Conservation (phyloP, 345 rosid genomes). For the Lumnitzera littorea region DNA sequence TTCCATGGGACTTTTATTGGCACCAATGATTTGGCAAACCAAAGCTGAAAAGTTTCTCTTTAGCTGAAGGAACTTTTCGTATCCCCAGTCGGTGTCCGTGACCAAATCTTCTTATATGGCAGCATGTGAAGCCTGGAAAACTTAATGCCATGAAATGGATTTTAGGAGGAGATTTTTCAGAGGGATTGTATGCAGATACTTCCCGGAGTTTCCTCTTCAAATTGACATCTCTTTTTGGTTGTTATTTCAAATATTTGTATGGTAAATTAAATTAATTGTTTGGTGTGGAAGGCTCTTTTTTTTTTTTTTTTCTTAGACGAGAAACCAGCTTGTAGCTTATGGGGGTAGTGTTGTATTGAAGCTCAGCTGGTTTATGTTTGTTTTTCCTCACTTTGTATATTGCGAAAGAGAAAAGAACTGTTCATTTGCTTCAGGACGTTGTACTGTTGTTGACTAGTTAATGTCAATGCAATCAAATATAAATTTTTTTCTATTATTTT, state of each 20-base stretch:
- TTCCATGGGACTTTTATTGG: constrained; percentile 76
- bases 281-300: too few species aligned
- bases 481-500: too few species aligned
- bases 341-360: constrained; percentile 30
- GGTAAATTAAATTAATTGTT: too few species aligned
- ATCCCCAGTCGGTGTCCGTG: too few species aligned
- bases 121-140: too few species aligned
- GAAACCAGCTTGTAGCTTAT: constrained; percentile 59
- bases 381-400: constrained; percentile 24
- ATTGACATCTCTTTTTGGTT: too few species aligned
- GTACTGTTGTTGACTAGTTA: neutral
- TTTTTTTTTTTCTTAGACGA: neutral
- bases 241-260: too few species aligned
- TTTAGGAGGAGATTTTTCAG: constrained; percentile 37
- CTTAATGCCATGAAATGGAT: too few species aligned
- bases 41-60: constrained; percentile 12
- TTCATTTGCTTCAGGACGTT: neutral
- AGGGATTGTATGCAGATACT: constrained; percentile 59
- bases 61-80: too few species aligned
- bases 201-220: constrained; percentile 45
- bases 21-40: constrained; percentile 43
- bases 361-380: constrained; percentile 71
- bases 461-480: too few species aligned
- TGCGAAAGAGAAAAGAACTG: constrained; percentile 4
- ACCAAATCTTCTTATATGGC: too few species aligned